Conservation (phyloP, 2,329 filamentous ascomycete species). For the Ilyonectria mors-panacis region DNA sequence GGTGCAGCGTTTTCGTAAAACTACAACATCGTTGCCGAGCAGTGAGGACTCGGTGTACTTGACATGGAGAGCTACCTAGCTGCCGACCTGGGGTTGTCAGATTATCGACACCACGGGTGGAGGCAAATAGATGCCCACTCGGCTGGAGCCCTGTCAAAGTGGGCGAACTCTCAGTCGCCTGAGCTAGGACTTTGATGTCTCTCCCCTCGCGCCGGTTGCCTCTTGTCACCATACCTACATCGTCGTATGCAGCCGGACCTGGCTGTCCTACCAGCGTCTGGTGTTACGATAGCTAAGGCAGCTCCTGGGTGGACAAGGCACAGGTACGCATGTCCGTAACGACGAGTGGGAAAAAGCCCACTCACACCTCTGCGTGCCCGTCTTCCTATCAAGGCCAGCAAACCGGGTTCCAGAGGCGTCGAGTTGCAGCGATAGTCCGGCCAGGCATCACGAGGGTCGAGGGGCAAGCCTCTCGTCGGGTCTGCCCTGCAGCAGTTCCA, state of each 20-base stretch:
- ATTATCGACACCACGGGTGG: conserved; percentile 13
- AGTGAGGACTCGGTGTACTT: neutral
- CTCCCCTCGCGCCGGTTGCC: conserved; percentile 16
- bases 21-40: conserved; percentile 7
- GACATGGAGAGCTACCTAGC: conserved; percentile 23
- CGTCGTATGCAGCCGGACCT: conserved; percentile 6
- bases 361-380: conserved; percentile 16
- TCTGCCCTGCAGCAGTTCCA: conserved; percentile 28
- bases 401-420: neutral
- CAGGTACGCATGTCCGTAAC: conserved; percentile 19
- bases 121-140: neutral
- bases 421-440: conserved; percentile 24
- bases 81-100: conserved; percentile 11
- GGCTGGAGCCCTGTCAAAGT: neutral
- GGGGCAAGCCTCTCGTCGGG: conserved; percentile 3
- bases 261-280: conserved; percentile 11
- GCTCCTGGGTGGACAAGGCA: conserved; percentile 11
- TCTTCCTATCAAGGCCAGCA: conserved; percentile 15
- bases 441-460: conserved; percentile 30
- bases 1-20: conserved; percentile 2
- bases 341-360: conserved; percentile 14
- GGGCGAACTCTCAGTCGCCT: neutral
- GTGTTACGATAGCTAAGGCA: conserved; percentile 21
- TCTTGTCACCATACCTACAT: conserved; percentile 1
- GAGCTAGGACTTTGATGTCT: conserved; percentile 27